A percentile compares a stretch with the other conserved stretches of the same genome.
phyloP scores from a whole-genome alignment of 768 basidiomycete genomes.

The Xerocomellus amylosporus region DNA sequence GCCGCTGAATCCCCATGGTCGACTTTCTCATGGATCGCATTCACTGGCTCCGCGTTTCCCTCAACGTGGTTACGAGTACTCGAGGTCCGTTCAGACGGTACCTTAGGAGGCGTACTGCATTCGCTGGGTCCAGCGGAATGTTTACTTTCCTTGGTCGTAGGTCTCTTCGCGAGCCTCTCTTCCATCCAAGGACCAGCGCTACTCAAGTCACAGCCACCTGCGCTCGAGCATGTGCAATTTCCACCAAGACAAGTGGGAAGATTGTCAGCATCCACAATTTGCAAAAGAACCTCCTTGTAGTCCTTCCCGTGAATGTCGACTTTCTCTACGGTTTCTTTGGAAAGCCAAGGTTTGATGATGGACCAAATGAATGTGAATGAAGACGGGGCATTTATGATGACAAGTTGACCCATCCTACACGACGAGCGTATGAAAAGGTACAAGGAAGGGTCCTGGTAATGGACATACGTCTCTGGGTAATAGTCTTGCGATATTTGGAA shows the following conservation, averaged over 20 bases:
- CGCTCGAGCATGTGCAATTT: conserved; percentile 54
- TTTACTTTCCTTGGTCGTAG: not conserved
- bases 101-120: not conserved
- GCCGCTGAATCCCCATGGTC: not conserved
- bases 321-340: conserved; percentile 69
- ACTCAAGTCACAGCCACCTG: conserved; percentile 59
- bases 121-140: not conserved
- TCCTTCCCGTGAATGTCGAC: conserved; percentile 62
- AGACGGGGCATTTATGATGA: conserved; percentile 68
- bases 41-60: not conserved
- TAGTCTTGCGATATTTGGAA: conserved; percentile 80
- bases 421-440: not conserved
- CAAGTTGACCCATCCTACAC: conserved; percentile 66
- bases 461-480: conserved; percentile 69
- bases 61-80: conserved; percentile 6
- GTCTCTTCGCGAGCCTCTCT: conserved; percentile 37
- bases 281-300: conserved; percentile 54
- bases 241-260: conserved; percentile 64
- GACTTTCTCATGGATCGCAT: conserved; percentile 10
- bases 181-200: conserved; percentile 73
- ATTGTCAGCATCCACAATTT: conserved; percentile 60
- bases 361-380: conserved; percentile 74
- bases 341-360: conserved; percentile 66
- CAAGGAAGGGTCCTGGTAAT: not conserved
- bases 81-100: conserved; percentile 2